Evolutionary conservation across 345 rosid genomes (phyloP), one percentile per base, ranked within the genome.

Genomic region (Hypericum perforatum): DNA sequence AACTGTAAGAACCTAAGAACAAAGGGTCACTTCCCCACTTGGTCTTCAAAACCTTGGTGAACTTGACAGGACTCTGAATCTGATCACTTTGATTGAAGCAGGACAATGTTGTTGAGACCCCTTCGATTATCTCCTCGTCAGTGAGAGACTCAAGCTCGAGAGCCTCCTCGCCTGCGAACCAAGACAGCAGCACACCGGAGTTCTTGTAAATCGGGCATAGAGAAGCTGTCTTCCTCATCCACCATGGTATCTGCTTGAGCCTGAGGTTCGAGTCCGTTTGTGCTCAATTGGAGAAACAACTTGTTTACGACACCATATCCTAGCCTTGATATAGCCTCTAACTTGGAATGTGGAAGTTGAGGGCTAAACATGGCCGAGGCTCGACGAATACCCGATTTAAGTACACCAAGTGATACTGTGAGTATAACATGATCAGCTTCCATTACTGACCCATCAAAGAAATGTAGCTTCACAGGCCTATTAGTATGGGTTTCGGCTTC

Each of bases 141-240:
- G 70, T 54, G 3, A 92, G 75, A 38, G 73, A 67, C 63, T 92
- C 98, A 12, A 85, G 95, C 81, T 81, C 81, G 0, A 88, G 73
- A 40, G 98, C 98, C 64, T 92, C 98, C 59, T 85, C 65, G 69
- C 98, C 98, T 52, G 98, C 90, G 72, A 83, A 85, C 98, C 98
- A 92, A 49, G 94, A 81, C 14, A 92, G 68, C 52, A 92, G 55
- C 55, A 92, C 83, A 22, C 65, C 73, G 3, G 98, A 92, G 56
- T 68, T 77, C 64, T 69, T 74, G 45, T 92, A 75, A 49, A 88
- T 87, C 15, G 98, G 96, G 7, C 67, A 48, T 4, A 92, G 51
- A n/a, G 85, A 74, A 38, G 98, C 86, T 32, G 96, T 81, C 70
- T 85, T 82, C 53, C 98, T 83, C 75, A 88, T 82, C 98, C 98